Conservation (phyloP, 345 rosid species). For the Gossypium longicalyx region DNA sequence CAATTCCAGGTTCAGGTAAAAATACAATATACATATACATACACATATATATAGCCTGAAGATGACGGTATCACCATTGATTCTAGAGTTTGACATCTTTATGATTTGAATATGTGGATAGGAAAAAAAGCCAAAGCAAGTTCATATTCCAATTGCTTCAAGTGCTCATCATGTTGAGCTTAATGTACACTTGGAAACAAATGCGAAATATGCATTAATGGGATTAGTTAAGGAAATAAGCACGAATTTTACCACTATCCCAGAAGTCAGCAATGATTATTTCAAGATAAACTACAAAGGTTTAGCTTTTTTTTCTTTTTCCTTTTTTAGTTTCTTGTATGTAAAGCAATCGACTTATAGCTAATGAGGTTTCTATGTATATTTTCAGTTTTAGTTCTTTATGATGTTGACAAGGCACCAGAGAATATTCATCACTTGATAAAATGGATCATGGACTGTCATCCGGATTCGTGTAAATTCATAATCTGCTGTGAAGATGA, state of each 20-base stretch:
- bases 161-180: slow-evolving; percentile 62
- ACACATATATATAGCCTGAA: too few relatives aligned
- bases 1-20: slow-evolving; percentile 51
- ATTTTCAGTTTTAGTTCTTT: slow-evolving; percentile 50
- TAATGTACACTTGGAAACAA: slow-evolving; percentile 38
- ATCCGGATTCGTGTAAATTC: slow-evolving; percentile 54
- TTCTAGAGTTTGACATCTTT: neutral
- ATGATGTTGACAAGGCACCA: slow-evolving; percentile 48
- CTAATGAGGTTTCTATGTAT: slow-evolving; percentile 16
- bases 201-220: slow-evolving; percentile 54
- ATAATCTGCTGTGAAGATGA: slow-evolving; percentile 67
- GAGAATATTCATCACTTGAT: slow-evolving; percentile 54
- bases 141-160: slow-evolving; percentile 39
- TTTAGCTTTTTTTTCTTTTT: slow-evolving; percentile 4
- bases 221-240: slow-evolving; percentile 58
- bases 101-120: slow-evolving; percentile 18
- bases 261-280: slow-evolving; percentile 45
- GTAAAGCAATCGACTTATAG: neutral
- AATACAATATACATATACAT: neutral
- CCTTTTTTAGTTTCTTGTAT: neutral
- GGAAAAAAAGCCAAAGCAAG: slow-evolving; percentile 43
- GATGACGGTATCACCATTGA: neutral
- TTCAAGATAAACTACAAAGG: slow-evolving; percentile 52
- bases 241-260: slow-evolving; percentile 29
- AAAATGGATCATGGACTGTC: slow-evolving; percentile 69